Evolutionary conservation across 1,139 yeast species (phyloP).

Genomic region (Lizanozyma gosingica): DNA sequence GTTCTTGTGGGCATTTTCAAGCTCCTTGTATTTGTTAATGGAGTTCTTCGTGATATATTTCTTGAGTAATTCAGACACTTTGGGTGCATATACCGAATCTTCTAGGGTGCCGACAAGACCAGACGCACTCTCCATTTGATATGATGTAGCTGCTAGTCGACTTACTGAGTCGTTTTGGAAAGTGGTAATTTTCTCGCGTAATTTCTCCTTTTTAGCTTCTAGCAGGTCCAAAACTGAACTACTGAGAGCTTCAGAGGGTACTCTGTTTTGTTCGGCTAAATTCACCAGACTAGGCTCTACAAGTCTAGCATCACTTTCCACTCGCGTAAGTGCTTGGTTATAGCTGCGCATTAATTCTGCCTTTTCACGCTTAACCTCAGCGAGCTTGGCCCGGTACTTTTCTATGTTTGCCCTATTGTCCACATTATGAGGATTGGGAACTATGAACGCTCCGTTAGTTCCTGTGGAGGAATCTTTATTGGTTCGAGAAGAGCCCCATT

Average conservation of each 20-base stretch:
- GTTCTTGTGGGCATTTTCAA: not conserved
- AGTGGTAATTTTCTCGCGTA: not conserved
- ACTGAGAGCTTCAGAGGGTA: constrained; percentile 6
- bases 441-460: constrained; percentile 3
- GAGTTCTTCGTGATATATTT: constrained; percentile 7
- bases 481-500: not conserved
- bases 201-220: constrained; percentile 4
- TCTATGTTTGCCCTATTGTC: constrained; percentile 9
- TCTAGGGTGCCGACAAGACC: constrained; percentile 7
- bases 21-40: constrained; percentile 2
- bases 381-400: constrained; percentile 4
- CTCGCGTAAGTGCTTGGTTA: not conserved
- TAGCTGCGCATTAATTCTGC: not conserved
- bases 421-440: constrained; percentile 11
- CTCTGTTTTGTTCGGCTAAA: not conserved
- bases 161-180: not conserved
- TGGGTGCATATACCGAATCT: constrained; percentile 3
- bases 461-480: not conserved
- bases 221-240: constrained; percentile 5
- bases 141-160: constrained; percentile 4
- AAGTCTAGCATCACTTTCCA: not conserved
- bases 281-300: not conserved
- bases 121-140: constrained; percentile 9
- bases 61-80: constrained; percentile 6
- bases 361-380: constrained; percentile 2